phyloP scores from a whole-genome alignment of 257 asterid species.

The Rauvolfia tetraphylla region DNA sequence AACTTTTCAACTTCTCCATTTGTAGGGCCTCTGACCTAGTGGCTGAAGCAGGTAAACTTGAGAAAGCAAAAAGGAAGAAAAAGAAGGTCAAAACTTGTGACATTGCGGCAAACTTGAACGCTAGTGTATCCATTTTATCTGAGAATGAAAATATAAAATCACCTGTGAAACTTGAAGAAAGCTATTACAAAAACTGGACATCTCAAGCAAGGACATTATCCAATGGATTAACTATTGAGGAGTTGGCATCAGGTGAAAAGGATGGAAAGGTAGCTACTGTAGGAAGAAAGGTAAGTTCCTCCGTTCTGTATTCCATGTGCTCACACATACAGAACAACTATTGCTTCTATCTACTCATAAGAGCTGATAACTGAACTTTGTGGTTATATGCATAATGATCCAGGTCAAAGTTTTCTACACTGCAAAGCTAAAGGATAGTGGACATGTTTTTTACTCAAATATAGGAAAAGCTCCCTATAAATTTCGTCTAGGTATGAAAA shows the following conservation, averaged over 20 bases:
- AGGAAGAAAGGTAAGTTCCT: conserved; percentile 56
- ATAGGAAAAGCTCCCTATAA: conserved; percentile 42
- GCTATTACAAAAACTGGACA: conserved; percentile 22
- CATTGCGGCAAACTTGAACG: conserved; percentile 14
- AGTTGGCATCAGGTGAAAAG: conserved; percentile 50
- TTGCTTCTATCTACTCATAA: background rate
- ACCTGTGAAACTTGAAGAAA: conserved; percentile 23
- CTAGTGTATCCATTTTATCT: conserved; percentile 17
- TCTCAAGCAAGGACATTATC: conserved; percentile 46
- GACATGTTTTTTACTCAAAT: conserved; percentile 51
- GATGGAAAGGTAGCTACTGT: conserved; percentile 65
- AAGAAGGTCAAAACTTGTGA: conserved; percentile 32
- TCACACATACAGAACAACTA: background rate
- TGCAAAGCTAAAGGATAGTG: conserved; percentile 60
- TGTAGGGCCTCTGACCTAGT: conserved; percentile 22
- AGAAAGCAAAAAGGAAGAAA: conserved; percentile 48
- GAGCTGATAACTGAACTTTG: conserved; percentile 1
- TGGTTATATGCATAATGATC: conserved; percentile 13
- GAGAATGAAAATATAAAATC: conserved; percentile 27
- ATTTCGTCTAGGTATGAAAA: conserved; percentile 62
- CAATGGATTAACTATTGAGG: conserved; percentile 75
- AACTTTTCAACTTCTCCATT: conserved; percentile 26
- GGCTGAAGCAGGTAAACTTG: conserved; percentile 31
- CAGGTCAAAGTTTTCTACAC: conserved; percentile 71
- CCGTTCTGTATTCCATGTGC: background rate